Percentiles rank a stretch among this genome's conserved stretches.
These are phyloP conservation scores for Globisporangium radiosum DNA, from an alignment of 352 stramenopile species.

Conservation along the genomic window DNA sequence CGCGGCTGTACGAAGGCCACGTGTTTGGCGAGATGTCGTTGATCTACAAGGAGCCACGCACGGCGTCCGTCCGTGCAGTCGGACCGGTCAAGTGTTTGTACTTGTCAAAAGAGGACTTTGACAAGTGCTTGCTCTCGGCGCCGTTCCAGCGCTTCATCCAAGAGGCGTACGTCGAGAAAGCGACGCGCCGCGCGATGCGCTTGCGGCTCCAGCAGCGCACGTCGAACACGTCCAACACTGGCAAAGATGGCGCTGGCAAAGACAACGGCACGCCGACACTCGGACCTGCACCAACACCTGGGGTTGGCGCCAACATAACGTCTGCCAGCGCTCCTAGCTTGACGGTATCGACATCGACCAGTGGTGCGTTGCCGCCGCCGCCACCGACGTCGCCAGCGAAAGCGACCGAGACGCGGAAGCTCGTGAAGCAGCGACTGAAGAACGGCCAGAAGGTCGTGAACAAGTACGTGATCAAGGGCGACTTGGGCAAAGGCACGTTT, in stretches of 20 bases:
- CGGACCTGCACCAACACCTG: slow-evolving; percentile 10
- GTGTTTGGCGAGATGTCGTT: slow-evolving; percentile 87
- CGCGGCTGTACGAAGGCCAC: slow-evolving; percentile 81
- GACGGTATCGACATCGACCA: neutral
- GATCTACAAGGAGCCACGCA: slow-evolving; percentile 85
- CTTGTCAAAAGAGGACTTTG: slow-evolving; percentile 83
- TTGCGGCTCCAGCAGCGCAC: slow-evolving; percentile 58
- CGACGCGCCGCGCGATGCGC: slow-evolving; percentile 75
- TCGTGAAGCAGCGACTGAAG: slow-evolving; percentile 78
- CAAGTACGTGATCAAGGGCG: slow-evolving; percentile 91
- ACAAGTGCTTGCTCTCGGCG: slow-evolving; percentile 77
- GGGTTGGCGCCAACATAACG: slow-evolving; percentile 17
- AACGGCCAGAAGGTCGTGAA: slow-evolving; percentile 89
- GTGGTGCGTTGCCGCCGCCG: slow-evolving; percentile 29
- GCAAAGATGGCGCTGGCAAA: neutral
- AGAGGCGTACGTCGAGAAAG: slow-evolving; percentile 82
- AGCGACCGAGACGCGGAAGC: slow-evolving; percentile 70
- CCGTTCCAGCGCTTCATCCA: slow-evolving; percentile 85
- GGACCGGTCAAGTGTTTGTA: slow-evolving; percentile 83
- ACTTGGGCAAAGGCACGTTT: slow-evolving; percentile 89
- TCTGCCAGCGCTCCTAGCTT: neutral
- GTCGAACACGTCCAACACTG: slow-evolving; percentile 9
- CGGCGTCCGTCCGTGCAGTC: slow-evolving; percentile 69
- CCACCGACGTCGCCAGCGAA: slow-evolving; percentile 44
- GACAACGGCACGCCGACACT: slow-evolving; percentile 9